Evolutionary conservation across 441 rosid species (phyloP), one percentile per base, ranked within the genome.

Genomic region (Populus trichocarpa): DNA sequence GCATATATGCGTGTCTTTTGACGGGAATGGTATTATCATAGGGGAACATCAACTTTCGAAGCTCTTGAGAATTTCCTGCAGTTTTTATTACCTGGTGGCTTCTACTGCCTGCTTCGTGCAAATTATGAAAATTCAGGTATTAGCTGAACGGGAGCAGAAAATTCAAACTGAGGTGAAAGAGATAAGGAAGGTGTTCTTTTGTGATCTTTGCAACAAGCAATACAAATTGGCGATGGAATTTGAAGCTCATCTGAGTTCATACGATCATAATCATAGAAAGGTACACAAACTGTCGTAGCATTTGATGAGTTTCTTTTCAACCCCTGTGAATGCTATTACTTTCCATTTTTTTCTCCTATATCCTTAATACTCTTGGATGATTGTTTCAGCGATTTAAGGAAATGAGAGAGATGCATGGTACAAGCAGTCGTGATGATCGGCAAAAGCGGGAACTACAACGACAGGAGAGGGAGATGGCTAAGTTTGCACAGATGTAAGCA

Each of bases 101-200:
- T 89, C 93, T 94, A 92, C 97, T 96, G 93, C 99, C 94, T 83
- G 96, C 98, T 96, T 92, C 97, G 90, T 94, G 90, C 97, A 93
- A 91, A 85, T 96, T 96, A 89, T 96, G 97, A 93, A 90, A 90
- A 96, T 96, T 88, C 99, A 94, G 99, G 98, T 94, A 78, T 77
- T 92, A 90, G 98, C 98, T 84, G 98, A 90, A 84, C 96, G 99
- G 74, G 99, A 96, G 94, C 97, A 90, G 87, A 96, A 94, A 92
- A 96, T 96, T 85, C 96, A 92, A 82, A 90, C 88, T 61, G 97
- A 93, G 87, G 98, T 96, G 57, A 91, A 91, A 86, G 99, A 96
- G 79, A 96, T 93, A 70, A 91, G 85, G 14, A 96, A 90, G 86
- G 97, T 91, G 77, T 96, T 96, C 83, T 93, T 81, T 69, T 96